A percentile compares a stretch with the other conserved stretches of the same genome.
Evolutionary conservation across 305 asterid genomes (phyloP).

Genomic region (Solanum chacoense): DNA sequence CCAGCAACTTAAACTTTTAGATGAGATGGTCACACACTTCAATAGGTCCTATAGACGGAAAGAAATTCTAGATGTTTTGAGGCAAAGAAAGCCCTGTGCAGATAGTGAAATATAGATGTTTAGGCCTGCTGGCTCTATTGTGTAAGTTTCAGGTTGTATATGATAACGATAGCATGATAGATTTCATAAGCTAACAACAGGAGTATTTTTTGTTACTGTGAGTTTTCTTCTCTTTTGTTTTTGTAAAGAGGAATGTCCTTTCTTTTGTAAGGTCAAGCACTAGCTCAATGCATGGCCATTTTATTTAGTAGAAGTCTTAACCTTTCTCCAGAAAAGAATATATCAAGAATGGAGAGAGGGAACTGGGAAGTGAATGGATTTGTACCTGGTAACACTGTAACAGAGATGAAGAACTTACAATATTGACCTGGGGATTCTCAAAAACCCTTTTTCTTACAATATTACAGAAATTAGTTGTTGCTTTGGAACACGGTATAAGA

Average conservation of each 20-base stretch:
- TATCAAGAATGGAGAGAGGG: neutral
- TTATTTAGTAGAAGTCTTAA: neutral
- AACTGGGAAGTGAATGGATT: neutral
- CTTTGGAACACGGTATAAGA: neutral
- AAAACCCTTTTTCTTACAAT: neutral
- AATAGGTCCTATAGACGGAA: neutral
- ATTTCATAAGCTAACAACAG: neutral
- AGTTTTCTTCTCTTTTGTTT: neutral
- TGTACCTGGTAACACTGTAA: neutral
- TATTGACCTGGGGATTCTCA: neutral
- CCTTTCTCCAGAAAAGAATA: neutral
- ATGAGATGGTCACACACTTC: neutral
- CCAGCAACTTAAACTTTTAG: neutral
- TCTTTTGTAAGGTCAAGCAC: neutral
- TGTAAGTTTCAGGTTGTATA: neutral
- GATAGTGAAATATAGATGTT: neutral
- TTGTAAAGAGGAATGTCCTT: neutral
- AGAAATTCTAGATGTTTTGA: neutral
- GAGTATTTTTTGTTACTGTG: neutral
- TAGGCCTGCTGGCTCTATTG: neutral
- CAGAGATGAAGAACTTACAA: neutral
- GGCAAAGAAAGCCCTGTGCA: neutral
- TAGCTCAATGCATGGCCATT: neutral
- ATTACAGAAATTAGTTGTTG: neutral
- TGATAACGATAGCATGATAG: neutral